Base-by-base conservation (phyloP, 1,284 basidiomycete species). In the Microbotryomycetes sp. region DNA sequence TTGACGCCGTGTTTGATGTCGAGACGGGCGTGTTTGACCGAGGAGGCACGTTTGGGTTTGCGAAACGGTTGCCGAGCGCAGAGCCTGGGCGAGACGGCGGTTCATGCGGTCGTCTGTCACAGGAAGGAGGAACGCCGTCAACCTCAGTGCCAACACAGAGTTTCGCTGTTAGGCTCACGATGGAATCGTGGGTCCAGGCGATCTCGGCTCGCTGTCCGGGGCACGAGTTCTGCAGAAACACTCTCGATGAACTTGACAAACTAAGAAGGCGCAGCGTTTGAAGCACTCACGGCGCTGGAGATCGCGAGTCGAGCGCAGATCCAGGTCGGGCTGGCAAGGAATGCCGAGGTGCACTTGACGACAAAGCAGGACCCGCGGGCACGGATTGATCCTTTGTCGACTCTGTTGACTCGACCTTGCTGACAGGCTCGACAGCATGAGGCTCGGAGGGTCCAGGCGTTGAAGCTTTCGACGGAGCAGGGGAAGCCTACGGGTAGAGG, bases 51-150 rank as follows among this genome's bases (percentile, higher is more conserved):
- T 54, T 27, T 24, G 48, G 45, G 57, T n/a, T 46, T 29, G 35
- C 50, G 15, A 51, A 57, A 7, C 54, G 56, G 28, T 31, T 45
- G 24, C 31, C 52, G 48, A 21, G 57, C 50, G 51, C 46, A 26
- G 23, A 28, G 35, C n/a, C 45, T 5, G 41, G n/a, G 41, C 15
- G 30, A 7, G 27, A 5, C 26, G 31, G 58, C 2, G 45, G 27
- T 29, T 24, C 35, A 7, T 45, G 31, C 13, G 21, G 31, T 18
- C 18, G 29, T 23, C 30, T 23, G 28, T 16, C 51, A n/a, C 23
- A 13, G 26, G 21, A 11, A 2, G 21, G 16, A 52, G 49, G 13
- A 23, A 21, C 24, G 52, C 54, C 2, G 53, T 18, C 5, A 28
- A 1, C 23, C 53, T 28, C 4, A 13, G 24, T 9, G 52, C 41